Evolutionary conservation across 257 asterid genomes (phyloP).

Genomic region (Asclepias syriaca): DNA sequence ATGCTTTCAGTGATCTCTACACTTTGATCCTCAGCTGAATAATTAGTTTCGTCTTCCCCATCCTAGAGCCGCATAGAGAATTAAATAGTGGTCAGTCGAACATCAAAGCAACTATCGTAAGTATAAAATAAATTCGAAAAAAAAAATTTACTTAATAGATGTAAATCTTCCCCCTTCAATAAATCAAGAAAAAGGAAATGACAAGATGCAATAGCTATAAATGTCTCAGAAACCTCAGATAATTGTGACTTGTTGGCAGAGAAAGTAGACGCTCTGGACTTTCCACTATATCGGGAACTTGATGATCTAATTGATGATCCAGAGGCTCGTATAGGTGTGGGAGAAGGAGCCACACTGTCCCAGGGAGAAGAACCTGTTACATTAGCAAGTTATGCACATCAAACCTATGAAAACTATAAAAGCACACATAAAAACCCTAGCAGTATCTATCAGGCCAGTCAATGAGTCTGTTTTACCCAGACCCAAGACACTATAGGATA

Average conservation of each 20-base stretch:
- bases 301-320: slow-evolving; percentile 68
- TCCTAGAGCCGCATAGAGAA: slow-evolving; percentile 36
- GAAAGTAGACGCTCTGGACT: slow-evolving; percentile 28
- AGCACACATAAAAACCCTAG: slow-evolving; percentile 11
- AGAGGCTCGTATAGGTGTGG: slow-evolving; percentile 90
- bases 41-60: slow-evolving; percentile 35
- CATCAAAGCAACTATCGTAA: slow-evolving; percentile 8
- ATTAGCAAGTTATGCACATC: not conserved
- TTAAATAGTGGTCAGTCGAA: slow-evolving; percentile 6
- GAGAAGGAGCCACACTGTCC: slow-evolving; percentile 88
- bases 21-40: slow-evolving; percentile 40
- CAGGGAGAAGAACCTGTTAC: slow-evolving; percentile 63
- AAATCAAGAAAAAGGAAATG: not conserved
- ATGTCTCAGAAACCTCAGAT: slow-evolving; percentile 44
- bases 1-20: slow-evolving; percentile 72
- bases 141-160: not conserved
- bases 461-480: too few species aligned
- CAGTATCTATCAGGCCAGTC: not conserved
- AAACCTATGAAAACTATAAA: slow-evolving; percentile 4
- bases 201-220: not conserved
- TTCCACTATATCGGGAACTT: slow-evolving; percentile 63
- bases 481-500: too few species aligned
- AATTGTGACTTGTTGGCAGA: slow-evolving; percentile 32
- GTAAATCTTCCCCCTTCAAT: not conserved
- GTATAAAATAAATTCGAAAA: slow-evolving; percentile 2